A percentile compares a stretch with the other conserved stretches of the same genome.
Evolutionary conservation across 2,329 filamentous ascomycete species (phyloP).

Genomic region (Phialophora chinensis): DNA sequence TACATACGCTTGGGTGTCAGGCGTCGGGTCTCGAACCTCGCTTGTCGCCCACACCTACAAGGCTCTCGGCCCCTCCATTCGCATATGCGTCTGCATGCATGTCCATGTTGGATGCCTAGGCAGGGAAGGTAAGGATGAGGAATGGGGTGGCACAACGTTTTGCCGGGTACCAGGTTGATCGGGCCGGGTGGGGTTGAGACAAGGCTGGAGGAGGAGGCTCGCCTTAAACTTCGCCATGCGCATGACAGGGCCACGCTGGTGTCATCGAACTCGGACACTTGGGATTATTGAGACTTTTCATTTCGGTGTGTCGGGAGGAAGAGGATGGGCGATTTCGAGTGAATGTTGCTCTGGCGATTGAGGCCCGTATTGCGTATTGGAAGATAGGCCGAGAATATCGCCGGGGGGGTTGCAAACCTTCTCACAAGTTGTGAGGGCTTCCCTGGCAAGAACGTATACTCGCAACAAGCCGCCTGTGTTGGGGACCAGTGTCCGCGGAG

Average conservation of each 20-base stretch:
- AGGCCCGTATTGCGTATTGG: neutral
- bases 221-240: too few relatives aligned
- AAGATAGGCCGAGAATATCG: conserved; percentile 15
- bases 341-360: neutral
- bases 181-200: too few relatives aligned
- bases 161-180: neutral
- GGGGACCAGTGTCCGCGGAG: neutral
- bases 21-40: neutral
- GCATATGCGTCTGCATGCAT: neutral
- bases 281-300: too few relatives aligned
- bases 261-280: too few relatives aligned
- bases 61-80: neutral
- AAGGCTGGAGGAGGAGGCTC: too few relatives aligned
- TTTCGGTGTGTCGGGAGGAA: too few relatives aligned
- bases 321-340: too few relatives aligned
- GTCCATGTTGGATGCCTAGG: neutral
- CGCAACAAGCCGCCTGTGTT: neutral
- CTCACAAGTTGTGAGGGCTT: neutral
- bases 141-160: neutral
- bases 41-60: neutral
- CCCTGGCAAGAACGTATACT: neutral
- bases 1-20: too few relatives aligned
- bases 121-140: neutral
- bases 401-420: neutral
- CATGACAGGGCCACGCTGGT: too few relatives aligned